Evolutionary conservation across 139 green algal genomes (phyloP), one percentile per base, ranked within the genome.

Genomic region (Chlorella sp.): DNA sequence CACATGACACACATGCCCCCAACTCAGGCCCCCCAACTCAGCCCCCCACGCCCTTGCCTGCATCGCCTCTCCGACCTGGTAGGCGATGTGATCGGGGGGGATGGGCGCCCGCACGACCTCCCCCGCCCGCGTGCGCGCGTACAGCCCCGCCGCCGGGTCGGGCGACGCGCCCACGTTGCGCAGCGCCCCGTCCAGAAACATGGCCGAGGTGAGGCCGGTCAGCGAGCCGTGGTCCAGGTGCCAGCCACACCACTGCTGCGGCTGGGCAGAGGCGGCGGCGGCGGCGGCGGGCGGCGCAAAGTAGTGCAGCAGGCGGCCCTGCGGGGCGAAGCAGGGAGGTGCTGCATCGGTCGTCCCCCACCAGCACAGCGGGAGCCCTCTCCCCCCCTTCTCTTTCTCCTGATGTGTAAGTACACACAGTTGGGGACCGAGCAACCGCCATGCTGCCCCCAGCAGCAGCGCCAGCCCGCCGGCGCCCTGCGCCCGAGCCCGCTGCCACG

Each of bases 281-380:
- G 45, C 29, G 21, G 21, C 76, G 2, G 35, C 48, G 33, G 35
- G 27, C 36, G 67, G 61, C 6, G 88, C 79, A 66, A 90, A 93
- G 76, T 95, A 95, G 84, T 93, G 89, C 65, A 95, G 79, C 59
- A 95, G 71, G 3, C 91, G 82, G 2, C 82, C 91, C 83, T 91
- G 61, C 45, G 55, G 55, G 21, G 55, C 17, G n/a, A n/a, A n/a
- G 67, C 67, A 38, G 60, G 60, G 2, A n/a, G 56, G n/a, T 8
- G 56, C 15, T 40, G 12, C 25, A 9, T 25, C 53, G 35, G 21
- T 27, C 53, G 25, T 61, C 19, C 14, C 59, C 11, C 19, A 23
- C 29, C 29, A 63, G 6, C 40, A 56, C 33, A 23, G 27, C 42
- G 14, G 55, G 1, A 67, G 21, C 23, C 5, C 61, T 50, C 36